Conservation (phyloP, 1,284 basidiomycete genomes). For the Dichomitus squalens region DNA sequence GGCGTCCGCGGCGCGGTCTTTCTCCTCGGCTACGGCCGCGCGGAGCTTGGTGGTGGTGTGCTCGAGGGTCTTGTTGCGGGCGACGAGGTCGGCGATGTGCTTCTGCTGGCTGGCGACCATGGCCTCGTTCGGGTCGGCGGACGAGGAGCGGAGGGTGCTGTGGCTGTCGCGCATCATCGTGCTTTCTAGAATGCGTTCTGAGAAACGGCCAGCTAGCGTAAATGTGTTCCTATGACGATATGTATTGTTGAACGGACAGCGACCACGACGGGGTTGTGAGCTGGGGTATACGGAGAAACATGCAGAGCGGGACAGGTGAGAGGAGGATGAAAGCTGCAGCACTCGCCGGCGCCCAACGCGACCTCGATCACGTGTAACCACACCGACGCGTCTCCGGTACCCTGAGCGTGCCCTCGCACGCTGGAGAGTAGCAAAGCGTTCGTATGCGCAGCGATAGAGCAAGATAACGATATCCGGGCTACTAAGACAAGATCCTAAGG, state of each 20-base stretch:
- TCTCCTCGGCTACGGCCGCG: slow-evolving; percentile 38
- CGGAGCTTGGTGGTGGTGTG: slow-evolving; percentile 47
- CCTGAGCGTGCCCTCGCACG: no score
- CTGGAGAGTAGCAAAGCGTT: background rate
- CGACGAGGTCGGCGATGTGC: slow-evolving; percentile 69
- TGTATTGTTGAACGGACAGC: background rate
- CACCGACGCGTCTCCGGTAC: no score
- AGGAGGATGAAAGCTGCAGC: background rate
- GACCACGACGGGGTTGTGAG: background rate
- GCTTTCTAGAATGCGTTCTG: background rate
- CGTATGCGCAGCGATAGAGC: slow-evolving; percentile 15
- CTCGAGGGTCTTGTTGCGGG: slow-evolving; percentile 62
- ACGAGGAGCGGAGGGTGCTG: slow-evolving; percentile 26
- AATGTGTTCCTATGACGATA: background rate
- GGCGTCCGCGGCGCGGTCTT: slow-evolving; percentile 45
- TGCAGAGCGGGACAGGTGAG: background rate
- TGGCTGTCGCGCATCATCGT: slow-evolving; percentile 28
- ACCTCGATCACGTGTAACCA: background rate
- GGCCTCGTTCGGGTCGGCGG: slow-evolving; percentile 48
- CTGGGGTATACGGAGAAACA: background rate
- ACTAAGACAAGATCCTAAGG: slow-evolving; percentile 12
- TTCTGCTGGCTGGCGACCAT: slow-evolving; percentile 56
- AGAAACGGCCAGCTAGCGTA: background rate
- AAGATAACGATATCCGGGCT: slow-evolving; percentile 5
- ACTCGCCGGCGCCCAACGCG: background rate